Evolutionary conservation across 208 protist genomes (phyloP).

Genomic region (Acanthamoeba lenticulata): DNA sequence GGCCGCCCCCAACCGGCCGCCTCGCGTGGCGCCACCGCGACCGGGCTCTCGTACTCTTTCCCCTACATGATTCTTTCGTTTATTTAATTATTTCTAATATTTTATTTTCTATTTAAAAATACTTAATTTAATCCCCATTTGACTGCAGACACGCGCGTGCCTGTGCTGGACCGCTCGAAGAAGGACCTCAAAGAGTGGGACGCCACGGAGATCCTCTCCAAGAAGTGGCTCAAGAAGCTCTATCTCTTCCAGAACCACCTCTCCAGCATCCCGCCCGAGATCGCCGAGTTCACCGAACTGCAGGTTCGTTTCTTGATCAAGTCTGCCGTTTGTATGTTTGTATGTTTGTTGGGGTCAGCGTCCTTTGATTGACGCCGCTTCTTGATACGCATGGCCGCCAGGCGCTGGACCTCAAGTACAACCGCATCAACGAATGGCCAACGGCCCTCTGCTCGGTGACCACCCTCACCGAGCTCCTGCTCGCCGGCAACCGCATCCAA

Average conservation of each 20-base stretch:
- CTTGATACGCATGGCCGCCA: background rate
- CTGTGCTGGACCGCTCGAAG: constrained; percentile 63
- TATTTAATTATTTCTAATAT: background rate
- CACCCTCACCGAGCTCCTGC: background rate
- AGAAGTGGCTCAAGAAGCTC: constrained; percentile 62
- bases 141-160: background rate
- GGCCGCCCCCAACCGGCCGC: background rate
- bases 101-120: background rate
- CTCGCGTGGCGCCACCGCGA: constrained; percentile 1
- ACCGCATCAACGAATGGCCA: constrained; percentile 39
- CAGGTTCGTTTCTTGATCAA: background rate
- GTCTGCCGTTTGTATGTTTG: too few species aligned
- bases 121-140: too few species aligned
- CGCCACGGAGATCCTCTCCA: background rate
- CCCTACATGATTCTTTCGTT: background rate
- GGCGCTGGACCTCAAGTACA: constrained; percentile 63
- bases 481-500: constrained; percentile 24
- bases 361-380: background rate
- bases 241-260: constrained; percentile 67
- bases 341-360: too few species aligned
- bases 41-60: background rate
- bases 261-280: constrained; percentile 5
- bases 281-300: constrained; percentile 16
- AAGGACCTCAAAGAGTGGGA: constrained; percentile 63
- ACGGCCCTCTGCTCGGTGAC: background rate